These are phyloP conservation scores for Neofusicoccum sp. DNA, from an alignment of 2,329 filamentous ascomycete genomes.

Conservation along the genomic window DNA sequence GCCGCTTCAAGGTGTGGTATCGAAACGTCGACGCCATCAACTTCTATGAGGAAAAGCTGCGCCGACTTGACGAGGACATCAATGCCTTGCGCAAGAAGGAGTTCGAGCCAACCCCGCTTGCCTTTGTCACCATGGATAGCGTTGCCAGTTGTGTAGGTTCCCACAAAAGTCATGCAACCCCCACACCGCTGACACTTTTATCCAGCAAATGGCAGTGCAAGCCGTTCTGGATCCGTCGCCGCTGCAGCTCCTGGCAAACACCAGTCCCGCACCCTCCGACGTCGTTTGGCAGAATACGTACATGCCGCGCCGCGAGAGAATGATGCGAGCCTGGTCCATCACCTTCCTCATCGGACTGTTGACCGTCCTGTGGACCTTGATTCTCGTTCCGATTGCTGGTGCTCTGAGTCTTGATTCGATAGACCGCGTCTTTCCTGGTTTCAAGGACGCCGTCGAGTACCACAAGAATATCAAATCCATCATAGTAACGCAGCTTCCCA, in stretches of 20 bases:
- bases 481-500: conserved; percentile 84
- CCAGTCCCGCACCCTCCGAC: conserved; percentile 84
- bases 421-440: conserved; percentile 64
- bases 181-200: background rate
- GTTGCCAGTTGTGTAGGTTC: conserved; percentile 64
- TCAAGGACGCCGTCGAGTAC: conserved; percentile 65
- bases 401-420: conserved; percentile 81
- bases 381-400: conserved; percentile 75
- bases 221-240: conserved; percentile 89
- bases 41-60: conserved; percentile 86
- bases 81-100: conserved; percentile 66
- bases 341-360: conserved; percentile 79
- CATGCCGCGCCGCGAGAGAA: conserved; percentile 68
- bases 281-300: conserved; percentile 98
- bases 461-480: conserved; percentile 72
- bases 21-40: conserved; percentile 85
- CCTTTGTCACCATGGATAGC: conserved; percentile 97
- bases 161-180: background rate
- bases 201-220: conserved; percentile 85
- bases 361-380: conserved; percentile 82
- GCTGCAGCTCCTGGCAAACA: conserved; percentile 77
- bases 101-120: conserved; percentile 76
- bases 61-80: conserved; percentile 74
- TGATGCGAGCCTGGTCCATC: conserved; percentile 77
- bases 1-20: conserved; percentile 68